Evolutionary conservation across 345 rosid species (phyloP).

Genomic region (Arabidopsis arenosa): DNA sequence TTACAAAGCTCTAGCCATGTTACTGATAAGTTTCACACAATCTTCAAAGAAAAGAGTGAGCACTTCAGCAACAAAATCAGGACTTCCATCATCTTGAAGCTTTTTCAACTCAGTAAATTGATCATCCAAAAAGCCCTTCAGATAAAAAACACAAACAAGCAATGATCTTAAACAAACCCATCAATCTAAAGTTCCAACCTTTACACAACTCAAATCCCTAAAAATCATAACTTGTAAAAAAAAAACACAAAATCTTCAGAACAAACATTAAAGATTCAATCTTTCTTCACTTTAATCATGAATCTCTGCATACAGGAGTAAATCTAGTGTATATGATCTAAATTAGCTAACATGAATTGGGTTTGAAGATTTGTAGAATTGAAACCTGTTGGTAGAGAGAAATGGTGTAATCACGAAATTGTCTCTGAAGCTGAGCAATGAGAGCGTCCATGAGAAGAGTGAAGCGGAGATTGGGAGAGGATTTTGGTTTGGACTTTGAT

Average conservation of each 20-base stretch:
- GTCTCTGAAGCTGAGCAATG: constrained; percentile 41
- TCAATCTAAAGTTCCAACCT: background rate
- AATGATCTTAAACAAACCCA: constrained; percentile 12
- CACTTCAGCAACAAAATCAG: constrained; percentile 76
- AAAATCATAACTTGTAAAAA: background rate
- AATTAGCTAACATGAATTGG: background rate
- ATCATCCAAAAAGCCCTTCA: constrained; percentile 74
- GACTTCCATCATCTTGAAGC: constrained; percentile 85
- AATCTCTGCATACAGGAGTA: background rate
- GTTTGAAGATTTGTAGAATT: constrained; percentile 7
- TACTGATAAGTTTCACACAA: constrained; percentile 68
- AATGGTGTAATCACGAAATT: constrained; percentile 37
- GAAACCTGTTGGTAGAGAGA: constrained; percentile 47
- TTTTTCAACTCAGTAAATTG: constrained; percentile 77
- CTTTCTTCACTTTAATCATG: background rate
- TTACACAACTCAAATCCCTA: constrained; percentile 7
- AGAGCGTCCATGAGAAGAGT: constrained; percentile 35
- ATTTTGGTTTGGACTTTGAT: constrained; percentile 20
- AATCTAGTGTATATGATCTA: constrained; percentile 8
- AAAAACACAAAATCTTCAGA: background rate
- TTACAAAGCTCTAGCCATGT: constrained; percentile 75
- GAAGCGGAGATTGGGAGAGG: constrained; percentile 33
- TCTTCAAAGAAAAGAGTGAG: constrained; percentile 80
- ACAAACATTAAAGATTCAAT: constrained; percentile 10
- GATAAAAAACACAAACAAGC: constrained; percentile 20